Evolutionary conservation across 371 early-diverging fungal genomes (phyloP), one percentile per base, ranked within the genome.

Genomic region (Actinomucor elegans): DNA sequence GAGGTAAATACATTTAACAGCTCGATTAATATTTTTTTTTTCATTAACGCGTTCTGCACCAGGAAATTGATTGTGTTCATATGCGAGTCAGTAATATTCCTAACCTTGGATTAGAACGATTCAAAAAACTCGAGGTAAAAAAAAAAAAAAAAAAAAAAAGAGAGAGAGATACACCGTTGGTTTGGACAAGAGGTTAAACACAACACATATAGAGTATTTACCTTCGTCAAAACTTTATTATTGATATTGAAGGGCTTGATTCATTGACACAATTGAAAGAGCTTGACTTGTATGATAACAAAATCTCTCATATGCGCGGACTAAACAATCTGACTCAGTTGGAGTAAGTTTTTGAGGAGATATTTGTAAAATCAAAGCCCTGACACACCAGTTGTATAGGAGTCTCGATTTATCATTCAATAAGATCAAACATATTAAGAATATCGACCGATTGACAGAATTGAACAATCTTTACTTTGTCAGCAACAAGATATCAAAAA

Each of bases 211-310:
- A 93, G 92, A 70, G 73, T 15, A 68, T 95, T 11, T 89, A 89
- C n/a, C 61, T 94, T 33, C 87, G 98, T 3, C 98, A 97, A 69
- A 98, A 98, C 67, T 81, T 91, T 29, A 80, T 98, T 43, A 66
- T 83, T 12, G 81, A 85, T 56, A 92, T 97, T 52, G 62, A 71
- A 27, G 86, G 87, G 2, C 48, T 96, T 6, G 81, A 86, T 9
- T 47, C 44, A 2, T 64, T 91, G 31, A 51, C 58, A 4, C 65
- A 61, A 3, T 73, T 97, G 31, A 64, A 60, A 11, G 96, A 94
- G 47, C 70, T 97, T 46, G 97, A 97, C 54, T 68, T 96, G n/a
- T 97, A 98, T 62, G 97, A 98, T 67, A 98, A 98, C 80, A 88
- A 92, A 24, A 88, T 98, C 36, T 77, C 82, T 14, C 77, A 79